These are phyloP conservation scores for Rhizophagus sp. DNA, from an alignment of 192 early-diverging fungal genomes.

Conservation along the genomic window DNA sequence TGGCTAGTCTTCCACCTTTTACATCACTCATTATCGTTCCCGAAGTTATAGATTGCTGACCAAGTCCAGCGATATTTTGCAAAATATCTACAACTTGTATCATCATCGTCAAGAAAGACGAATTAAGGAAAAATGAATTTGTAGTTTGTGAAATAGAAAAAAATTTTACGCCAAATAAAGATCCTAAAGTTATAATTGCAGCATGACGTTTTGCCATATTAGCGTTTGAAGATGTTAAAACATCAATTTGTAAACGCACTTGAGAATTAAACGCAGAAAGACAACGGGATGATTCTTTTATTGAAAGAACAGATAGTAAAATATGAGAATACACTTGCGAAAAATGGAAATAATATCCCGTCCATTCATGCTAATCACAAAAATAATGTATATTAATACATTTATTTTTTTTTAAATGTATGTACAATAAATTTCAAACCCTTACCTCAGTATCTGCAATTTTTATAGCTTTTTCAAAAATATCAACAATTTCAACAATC, in stretches of 20 bases:
- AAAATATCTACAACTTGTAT: slow-evolving; percentile 27
- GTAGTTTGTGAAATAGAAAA: slow-evolving; percentile 5
- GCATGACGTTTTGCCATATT: slow-evolving; percentile 24
- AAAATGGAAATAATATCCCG: slow-evolving; percentile 36
- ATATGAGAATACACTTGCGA: slow-evolving; percentile 28
- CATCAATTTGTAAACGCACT: slow-evolving; percentile 21
- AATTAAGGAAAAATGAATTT: slow-evolving; percentile 17
- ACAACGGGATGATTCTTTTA: slow-evolving; percentile 2
- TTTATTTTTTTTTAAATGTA: background rate
- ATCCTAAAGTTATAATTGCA: slow-evolving; percentile 35
- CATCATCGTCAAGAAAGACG: slow-evolving; percentile 9
- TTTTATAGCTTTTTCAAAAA: slow-evolving; percentile 30
- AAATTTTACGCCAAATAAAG: slow-evolving; percentile 33
- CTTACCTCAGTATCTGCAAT: slow-evolving; percentile 31
- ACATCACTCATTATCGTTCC: slow-evolving; percentile 40
- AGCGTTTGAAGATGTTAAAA: slow-evolving; percentile 18
- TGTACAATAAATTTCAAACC: background rate
- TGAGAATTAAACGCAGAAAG: slow-evolving; percentile 23
- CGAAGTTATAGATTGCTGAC: background rate
- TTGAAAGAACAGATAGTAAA: slow-evolving; percentile 14
- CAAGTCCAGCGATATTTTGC: slow-evolving; percentile 32
- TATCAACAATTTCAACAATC: background rate
- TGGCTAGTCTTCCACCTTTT: slow-evolving; percentile 51
- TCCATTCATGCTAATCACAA: slow-evolving; percentile 16
- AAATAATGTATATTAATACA: slow-evolving; percentile 6